Evolutionary conservation across 495 filamentous ascomycete genomes (phyloP), one percentile per base, ranked within the genome.

Genomic region (Penicillium malachiteum): DNA sequence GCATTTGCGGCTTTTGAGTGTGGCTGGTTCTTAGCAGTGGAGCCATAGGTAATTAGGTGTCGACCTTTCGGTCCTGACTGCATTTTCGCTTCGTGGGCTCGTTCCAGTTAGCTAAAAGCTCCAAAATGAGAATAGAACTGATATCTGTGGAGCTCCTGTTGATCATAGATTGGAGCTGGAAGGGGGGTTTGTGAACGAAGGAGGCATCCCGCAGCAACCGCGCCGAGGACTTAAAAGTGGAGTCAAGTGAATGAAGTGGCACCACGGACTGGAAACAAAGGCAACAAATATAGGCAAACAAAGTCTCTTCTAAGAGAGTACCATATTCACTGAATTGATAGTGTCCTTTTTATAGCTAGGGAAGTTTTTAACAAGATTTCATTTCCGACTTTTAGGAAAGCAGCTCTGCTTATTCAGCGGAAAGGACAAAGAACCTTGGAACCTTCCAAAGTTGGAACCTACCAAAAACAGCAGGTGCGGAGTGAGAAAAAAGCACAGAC

Each of bases 41-140:
- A 78, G 35, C 80, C 79, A 61, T 82, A 82, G 1, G 79, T 82
- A 26, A 71, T 65, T 33, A 68, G 64, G 56, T 74, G 77, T 48
- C 77, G 80, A 57, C 65, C 70, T 18, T 62, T 63, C 37, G 55
- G 50, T 11, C 50, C 57, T 31, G 63, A 51, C n/a, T 49, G 56
- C 67, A 70, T 70, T 37, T 51, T 64, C 30, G 50, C 34, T 52
- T 46, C 9, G 3, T 8, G 26, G 7, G 8, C 3, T 33, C 30
- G 18, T 26, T 32, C 14, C 12, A 3, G 2, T 31, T n/a, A n/a
- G 26, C 43, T 14, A 32, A n/a, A 4, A 26, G 21, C 21, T 26
- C 4, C 21, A 4, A 4, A 26, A 26, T 4, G 21, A 26, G 21
- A 4, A 26, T 26, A 26, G 21, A 26, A 26, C 1, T 4, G 21